Percentiles rank a stretch among this genome's conserved stretches.
phyloP scores from a whole-genome alignment of 2,329 filamentous ascomycete species.

The Cadophora sp. region DNA sequence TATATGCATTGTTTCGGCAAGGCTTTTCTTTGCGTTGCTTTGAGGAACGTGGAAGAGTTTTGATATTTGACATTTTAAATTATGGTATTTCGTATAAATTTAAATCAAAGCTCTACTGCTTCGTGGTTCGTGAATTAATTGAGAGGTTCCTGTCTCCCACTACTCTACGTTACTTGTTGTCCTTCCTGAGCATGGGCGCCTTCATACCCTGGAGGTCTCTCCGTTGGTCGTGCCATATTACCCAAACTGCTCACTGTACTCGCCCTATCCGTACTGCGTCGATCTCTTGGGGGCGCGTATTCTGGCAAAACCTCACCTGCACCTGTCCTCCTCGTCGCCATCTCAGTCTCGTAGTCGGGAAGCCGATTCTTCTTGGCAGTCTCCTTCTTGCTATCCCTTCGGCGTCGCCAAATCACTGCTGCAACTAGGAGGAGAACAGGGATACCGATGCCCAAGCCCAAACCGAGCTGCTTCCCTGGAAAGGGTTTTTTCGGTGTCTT shows the following conservation, averaged over 20 bases:
- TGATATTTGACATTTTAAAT: background rate
- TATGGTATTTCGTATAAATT: background rate
- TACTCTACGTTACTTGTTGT: background rate
- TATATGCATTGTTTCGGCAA: background rate
- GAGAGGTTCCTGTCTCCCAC: background rate
- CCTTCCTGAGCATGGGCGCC: background rate
- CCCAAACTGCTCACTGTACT: background rate
- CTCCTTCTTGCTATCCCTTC: background rate
- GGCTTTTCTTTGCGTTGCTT: too few relatives aligned
- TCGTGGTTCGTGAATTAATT: background rate
- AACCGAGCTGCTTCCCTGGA: background rate
- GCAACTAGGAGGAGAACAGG: background rate
- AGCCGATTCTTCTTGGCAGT: background rate
- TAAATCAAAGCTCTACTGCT: background rate
- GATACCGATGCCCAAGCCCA: background rate
- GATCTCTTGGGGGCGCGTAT: background rate
- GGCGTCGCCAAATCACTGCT: background rate
- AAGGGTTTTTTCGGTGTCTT: background rate
- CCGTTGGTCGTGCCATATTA: conserved; percentile 1
- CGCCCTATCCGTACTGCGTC: background rate
- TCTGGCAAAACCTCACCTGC: conserved; percentile 11
- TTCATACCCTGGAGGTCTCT: conserved; percentile 4
- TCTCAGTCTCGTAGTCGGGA: conserved; percentile 14
- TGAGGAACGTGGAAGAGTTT: too few relatives aligned
- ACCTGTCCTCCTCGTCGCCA: conserved; percentile 7